Conservation (phyloP, 1,139 yeast genomes). For the Debaryomycetaceae sp. region DNA sequence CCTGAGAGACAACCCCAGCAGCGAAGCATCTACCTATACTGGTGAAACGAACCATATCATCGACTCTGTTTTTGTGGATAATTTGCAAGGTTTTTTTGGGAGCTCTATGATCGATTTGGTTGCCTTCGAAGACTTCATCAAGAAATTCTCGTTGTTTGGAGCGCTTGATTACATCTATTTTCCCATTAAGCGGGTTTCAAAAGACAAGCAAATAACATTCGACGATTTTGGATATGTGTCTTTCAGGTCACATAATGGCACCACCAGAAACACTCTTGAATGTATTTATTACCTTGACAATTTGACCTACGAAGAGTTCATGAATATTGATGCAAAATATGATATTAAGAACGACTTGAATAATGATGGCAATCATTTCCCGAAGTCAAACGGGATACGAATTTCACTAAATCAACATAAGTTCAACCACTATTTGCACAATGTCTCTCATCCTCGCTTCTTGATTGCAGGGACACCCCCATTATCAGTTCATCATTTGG, state of each 20-base stretch:
- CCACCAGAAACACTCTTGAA: constrained; percentile 23
- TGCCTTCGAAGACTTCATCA: constrained; percentile 20
- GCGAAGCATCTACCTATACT: constrained; percentile 2
- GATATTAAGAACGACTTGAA: constrained; percentile 11
- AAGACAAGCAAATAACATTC: constrained; percentile 15
- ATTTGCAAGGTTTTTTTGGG: constrained; percentile 32
- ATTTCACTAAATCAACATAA: constrained; percentile 39
- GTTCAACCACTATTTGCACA: constrained; percentile 32
- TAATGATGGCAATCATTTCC: constrained; percentile 3
- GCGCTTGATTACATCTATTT: constrained; percentile 42
- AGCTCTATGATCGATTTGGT: constrained; percentile 12
- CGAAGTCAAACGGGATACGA: constrained; percentile 11
- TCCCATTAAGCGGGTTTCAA: constrained; percentile 25
- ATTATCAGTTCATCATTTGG: constrained; percentile 5
- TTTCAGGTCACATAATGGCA: constrained; percentile 18
- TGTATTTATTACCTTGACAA: constrained; percentile 31
- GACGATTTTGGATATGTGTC: constrained; percentile 30
- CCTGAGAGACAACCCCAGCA: constrained; percentile 1
- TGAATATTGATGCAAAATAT: constrained; percentile 14
- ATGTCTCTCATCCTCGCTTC: constrained; percentile 11
- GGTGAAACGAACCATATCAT: constrained; percentile 20
- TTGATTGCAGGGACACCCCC: constrained; percentile 1
- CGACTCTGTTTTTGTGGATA: constrained; percentile 43
- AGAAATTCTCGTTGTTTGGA: constrained; percentile 36
- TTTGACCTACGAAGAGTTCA: constrained; percentile 23